Evolutionary conservation across 176 grass and related monocot genomes (phyloP), one percentile per base, ranked within the genome.

Genomic region (Neostapfia colusana): DNA sequence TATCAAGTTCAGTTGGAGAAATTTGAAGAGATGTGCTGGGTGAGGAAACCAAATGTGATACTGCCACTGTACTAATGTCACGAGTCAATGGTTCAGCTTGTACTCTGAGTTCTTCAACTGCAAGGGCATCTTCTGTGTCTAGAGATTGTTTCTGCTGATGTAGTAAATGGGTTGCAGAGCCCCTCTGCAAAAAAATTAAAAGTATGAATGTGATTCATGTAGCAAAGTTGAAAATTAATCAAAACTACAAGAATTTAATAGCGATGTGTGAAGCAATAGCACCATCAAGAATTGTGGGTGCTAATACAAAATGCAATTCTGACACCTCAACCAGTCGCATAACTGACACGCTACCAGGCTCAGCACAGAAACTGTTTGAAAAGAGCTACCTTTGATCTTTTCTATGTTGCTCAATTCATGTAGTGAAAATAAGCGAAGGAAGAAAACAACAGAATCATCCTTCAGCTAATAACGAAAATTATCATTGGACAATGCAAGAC

Each of bases 121-220:
- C 53, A 85, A 62, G 41, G 18, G 66, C 17, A 56, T 64, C 41
- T 83, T 82, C 83, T 78, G 72, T 69, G 57, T 81, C 62, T 7
- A 82, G 74, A 71, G 86, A 81, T 50, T 77, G 72, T 36, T 91
- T 84, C 76, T 38, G 77, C 63, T 86, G 81, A 59, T 88, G 79
- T 35, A 85, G 79, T 63, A 78, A 49, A 26, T 80, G 80, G 40
- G 65, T 49, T 78, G 67, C 67, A 69, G 76, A 88, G 21, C 55
- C 65, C 75, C 70, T 84, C 86, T 88, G 62, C 70, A n/a, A n/a
- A n/a, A n/a, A n/a, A 88, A 80, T 64, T 75, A 80, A 10, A 84
- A 88, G n/a, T 59, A 73, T 62, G 16, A 39, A 21, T 55, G 51
- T 23, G 21, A 57, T 25, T 69, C 24, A 69, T 84, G 36, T 78